Percentiles rank a stretch among this genome's conserved stretches.
phyloP scores from a whole-genome alignment of 75 land plant genomes.

The Cryptomeria japonica region DNA sequence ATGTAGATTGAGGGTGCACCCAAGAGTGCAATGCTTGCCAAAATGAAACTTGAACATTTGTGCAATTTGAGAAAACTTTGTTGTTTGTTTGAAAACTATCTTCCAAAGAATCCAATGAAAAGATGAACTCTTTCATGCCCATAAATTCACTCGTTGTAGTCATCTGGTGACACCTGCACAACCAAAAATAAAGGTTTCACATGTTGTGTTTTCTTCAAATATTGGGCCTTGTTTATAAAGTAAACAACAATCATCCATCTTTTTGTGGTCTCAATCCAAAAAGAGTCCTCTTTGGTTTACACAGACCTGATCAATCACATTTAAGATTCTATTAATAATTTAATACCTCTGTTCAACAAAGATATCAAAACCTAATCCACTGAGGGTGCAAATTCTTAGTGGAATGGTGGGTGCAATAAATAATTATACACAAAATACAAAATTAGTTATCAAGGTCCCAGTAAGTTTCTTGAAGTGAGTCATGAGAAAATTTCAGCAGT shows the following conservation, averaged over 20 bases:
- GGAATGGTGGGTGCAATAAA: not conserved
- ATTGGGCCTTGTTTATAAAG: not conserved
- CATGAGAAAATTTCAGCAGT: not conserved
- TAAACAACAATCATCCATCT: not conserved
- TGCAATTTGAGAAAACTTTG: not conserved
- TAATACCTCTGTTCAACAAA: not conserved
- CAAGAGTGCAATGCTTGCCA: conserved; percentile 62
- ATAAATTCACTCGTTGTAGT: conserved; percentile 6
- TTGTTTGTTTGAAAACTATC: conserved; percentile 11
- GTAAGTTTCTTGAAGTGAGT: not conserved
- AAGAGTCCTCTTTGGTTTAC: not conserved
- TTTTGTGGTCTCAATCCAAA: not conserved
- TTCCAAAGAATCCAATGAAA: not conserved
- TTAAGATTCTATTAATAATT: not conserved
- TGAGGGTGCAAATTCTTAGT: too few relatives aligned
- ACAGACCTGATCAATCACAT: not conserved
- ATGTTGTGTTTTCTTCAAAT: not conserved
- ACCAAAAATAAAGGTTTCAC: too few relatives aligned
- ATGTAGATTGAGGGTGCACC: conserved; percentile 71
- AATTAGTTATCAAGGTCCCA: not conserved
- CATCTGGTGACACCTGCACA: conserved; percentile 55
- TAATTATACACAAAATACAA: not conserved
- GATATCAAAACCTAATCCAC: not conserved
- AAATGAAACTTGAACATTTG: conserved; percentile 19
- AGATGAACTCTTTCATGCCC: conserved; percentile 29